Percentiles rank a stretch among this genome's conserved stretches.
Conservation (phyloP, 2,329 filamentous ascomycete genomes). For the Aspergillus sp. region DNA sequence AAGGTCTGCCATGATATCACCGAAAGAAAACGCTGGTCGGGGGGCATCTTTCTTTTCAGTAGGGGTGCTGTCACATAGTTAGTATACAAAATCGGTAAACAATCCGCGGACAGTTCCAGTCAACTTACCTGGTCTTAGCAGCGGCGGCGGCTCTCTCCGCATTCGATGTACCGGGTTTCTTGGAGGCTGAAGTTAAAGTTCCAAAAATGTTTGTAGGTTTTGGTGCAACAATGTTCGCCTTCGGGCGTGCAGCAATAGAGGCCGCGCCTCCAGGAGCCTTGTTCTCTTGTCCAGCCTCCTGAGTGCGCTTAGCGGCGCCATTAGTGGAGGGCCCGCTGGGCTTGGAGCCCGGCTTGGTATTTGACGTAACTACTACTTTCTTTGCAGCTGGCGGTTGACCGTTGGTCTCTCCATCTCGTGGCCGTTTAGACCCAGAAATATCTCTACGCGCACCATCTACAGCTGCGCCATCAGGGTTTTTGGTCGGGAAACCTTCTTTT, state of each 20-base stretch:
- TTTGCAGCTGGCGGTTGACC: constrained; percentile 38
- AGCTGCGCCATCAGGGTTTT: constrained; percentile 14
- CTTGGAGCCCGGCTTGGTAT: constrained; percentile 34
- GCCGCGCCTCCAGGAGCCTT: constrained; percentile 31
- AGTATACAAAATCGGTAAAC: constrained; percentile 10
- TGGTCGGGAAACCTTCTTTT: constrained; percentile 36
- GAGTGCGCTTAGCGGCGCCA: constrained; percentile 28
- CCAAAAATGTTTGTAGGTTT: constrained; percentile 49
- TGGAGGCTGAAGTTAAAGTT: constrained; percentile 49
- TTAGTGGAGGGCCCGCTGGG: constrained; percentile 22
- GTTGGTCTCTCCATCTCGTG: constrained; percentile 39
- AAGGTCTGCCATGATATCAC: constrained; percentile 50
- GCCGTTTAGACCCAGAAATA: constrained; percentile 37
- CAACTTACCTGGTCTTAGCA: constrained; percentile 35
- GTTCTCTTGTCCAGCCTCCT: constrained; percentile 25
- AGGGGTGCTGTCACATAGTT: constrained; percentile 26
- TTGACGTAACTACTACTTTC: constrained; percentile 35
- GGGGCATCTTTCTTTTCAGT: constrained; percentile 37
- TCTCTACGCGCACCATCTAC: constrained; percentile 21
- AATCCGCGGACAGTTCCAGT: background rate
- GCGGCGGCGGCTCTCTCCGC: constrained; percentile 44
- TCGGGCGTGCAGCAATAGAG: constrained; percentile 31
- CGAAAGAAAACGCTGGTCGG: constrained; percentile 49
- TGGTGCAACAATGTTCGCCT: constrained; percentile 39
- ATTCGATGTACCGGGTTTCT: constrained; percentile 52